These are phyloP conservation scores for Monosporozyma aquatica DNA, from an alignment of 805 yeast species.

Conservation along the genomic window DNA sequence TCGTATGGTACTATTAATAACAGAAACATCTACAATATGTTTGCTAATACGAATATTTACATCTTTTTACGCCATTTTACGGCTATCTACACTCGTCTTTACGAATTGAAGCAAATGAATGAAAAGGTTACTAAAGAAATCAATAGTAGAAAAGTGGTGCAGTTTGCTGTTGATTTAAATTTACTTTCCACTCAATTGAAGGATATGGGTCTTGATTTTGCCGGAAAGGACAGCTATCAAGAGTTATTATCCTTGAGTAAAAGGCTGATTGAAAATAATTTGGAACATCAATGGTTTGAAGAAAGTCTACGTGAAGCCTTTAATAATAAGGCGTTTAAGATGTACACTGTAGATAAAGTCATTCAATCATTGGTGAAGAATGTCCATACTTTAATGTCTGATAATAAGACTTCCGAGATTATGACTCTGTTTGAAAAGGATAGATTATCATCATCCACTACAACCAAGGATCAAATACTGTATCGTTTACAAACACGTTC, in stretches of 20 bases:
- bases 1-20: conserved; percentile 25
- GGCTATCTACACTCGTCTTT: conserved; percentile 69
- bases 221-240: conserved; percentile 59
- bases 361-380: conserved; percentile 78
- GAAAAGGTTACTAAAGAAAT: conserved; percentile 66
- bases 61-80: conserved; percentile 81
- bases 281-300: conserved; percentile 92
- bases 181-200: conserved; percentile 70
- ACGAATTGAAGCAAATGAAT: conserved; percentile 66
- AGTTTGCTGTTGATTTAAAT: conserved; percentile 81
- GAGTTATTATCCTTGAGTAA: conserved; percentile 73
- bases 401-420: conserved; percentile 71
- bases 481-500: conserved; percentile 83
- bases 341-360: conserved; percentile 89
- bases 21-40: conserved; percentile 61
- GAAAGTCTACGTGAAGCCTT: conserved; percentile 92
- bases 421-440: conserved; percentile 76
- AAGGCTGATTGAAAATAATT: conserved; percentile 73
- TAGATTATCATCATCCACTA: conserved; percentile 51
- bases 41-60: conserved; percentile 82
- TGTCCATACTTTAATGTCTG: conserved; percentile 74
- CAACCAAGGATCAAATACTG: conserved; percentile 79
- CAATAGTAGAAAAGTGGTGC: conserved; percentile 48
- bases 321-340: conserved; percentile 83
- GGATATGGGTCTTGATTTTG: conserved; percentile 69